phyloP scores from a whole-genome alignment of 495 filamentous ascomycete species.

The Aspergillus nanangensis region DNA sequence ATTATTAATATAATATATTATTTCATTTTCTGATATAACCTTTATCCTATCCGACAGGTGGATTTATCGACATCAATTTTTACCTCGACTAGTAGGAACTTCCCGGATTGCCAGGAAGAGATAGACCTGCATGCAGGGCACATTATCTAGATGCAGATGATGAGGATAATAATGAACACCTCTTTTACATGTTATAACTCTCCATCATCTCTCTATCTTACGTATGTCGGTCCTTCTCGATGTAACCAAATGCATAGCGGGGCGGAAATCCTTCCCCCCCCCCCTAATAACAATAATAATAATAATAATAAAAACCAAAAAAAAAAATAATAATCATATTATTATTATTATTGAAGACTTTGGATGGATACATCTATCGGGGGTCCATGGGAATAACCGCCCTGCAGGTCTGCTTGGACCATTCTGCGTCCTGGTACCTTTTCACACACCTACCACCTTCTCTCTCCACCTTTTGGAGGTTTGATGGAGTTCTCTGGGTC shows the following conservation, averaged over 20 bases:
- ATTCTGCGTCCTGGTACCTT: conserved; percentile 1
- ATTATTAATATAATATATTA: too few relatives aligned
- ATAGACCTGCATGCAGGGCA: neutral
- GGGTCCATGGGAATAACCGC: neutral
- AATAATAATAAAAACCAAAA: conserved; percentile 1
- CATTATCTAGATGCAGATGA: neutral
- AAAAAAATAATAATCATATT: neutral
- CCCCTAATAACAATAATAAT: neutral
- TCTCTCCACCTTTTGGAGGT: conserved; percentile 3
- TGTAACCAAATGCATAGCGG: conserved; percentile 1
- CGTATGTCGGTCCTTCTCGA: too few relatives aligned
- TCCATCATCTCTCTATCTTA: neutral
- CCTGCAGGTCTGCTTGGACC: neutral
- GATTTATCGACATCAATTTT: too few relatives aligned
- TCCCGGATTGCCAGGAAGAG: neutral
- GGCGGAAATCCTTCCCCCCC: too few relatives aligned
- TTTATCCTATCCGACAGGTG: neutral
- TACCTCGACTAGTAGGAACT: too few relatives aligned
- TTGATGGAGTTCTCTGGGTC: too few relatives aligned
- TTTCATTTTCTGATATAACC: too few relatives aligned
- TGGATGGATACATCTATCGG: neutral
- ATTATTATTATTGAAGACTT: neutral
- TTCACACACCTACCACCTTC: conserved; percentile 4
- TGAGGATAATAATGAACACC: neutral
- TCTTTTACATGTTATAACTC: too few relatives aligned